Evolutionary conservation across 352 stramenopile species (phyloP).

Genomic region (Discostella stelligera): DNA sequence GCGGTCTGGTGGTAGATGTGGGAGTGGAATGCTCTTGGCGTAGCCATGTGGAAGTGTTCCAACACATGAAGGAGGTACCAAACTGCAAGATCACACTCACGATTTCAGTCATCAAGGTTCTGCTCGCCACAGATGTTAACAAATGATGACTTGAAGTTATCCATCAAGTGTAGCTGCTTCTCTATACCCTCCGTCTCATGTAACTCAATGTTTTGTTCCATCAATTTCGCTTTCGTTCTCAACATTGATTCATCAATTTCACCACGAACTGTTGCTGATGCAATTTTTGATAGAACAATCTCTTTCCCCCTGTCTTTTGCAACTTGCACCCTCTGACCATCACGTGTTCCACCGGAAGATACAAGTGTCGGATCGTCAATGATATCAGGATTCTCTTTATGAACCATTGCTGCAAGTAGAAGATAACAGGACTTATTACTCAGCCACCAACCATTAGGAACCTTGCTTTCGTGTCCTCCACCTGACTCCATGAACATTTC

Average conservation of each 20-base stretch:
- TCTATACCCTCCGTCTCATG: conserved; percentile 6
- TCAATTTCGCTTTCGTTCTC: conserved; percentile 10
- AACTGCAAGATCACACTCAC: too few relatives aligned
- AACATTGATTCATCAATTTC: conserved; percentile 10
- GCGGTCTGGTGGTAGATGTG: too few relatives aligned
- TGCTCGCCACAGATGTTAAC: too few relatives aligned
- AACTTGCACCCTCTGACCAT: conserved; percentile 4
- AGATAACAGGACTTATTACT: not conserved
- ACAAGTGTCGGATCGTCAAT: conserved; percentile 1
- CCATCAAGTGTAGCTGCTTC: conserved; percentile 6
- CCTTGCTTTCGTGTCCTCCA: conserved; percentile 44
- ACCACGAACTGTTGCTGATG: conserved; percentile 1
- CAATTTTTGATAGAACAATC: conserved; percentile 8
- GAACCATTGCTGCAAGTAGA: conserved; percentile 9
- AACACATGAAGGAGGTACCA: too few relatives aligned
- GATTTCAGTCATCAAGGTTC: too few relatives aligned
- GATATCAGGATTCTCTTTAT: conserved; percentile 5
- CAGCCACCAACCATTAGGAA: conserved; percentile 8
- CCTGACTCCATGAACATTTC: conserved; percentile 45
- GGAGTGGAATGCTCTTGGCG: too few relatives aligned
- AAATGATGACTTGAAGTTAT: conserved; percentile 9
- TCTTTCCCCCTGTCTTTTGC: conserved; percentile 7
- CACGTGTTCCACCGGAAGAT: too few relatives aligned
- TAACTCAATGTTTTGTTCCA: too few relatives aligned
- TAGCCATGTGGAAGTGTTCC: too few relatives aligned